Percentiles rank a stretch among this genome's conserved stretches.
Evolutionary conservation across 768 basidiomycete genomes (phyloP).

Genomic region (Rhodotorula sphaerocarpa): DNA sequence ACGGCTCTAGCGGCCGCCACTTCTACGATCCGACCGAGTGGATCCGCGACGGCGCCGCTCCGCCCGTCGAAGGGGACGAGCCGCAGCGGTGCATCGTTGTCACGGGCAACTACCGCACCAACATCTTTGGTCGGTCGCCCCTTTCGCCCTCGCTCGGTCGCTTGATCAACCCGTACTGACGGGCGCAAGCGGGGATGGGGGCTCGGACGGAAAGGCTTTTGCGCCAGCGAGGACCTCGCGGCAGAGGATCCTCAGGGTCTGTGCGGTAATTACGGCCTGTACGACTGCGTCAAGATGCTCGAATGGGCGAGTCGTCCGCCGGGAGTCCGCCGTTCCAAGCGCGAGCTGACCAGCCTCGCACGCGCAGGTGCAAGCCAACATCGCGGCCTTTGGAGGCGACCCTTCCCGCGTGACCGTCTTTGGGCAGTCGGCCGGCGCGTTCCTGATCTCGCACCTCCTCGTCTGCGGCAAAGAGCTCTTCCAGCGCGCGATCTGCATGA

Average conservation of each 20-base stretch:
- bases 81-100: conserved; percentile 35
- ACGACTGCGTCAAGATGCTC: conserved; percentile 24
- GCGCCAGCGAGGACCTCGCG: conserved; percentile 8
- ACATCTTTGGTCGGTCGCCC: conserved; percentile 2
- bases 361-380: conserved; percentile 41
- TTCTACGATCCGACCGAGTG: conserved; percentile 29
- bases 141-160: not conserved
- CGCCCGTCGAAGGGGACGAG: not conserved
- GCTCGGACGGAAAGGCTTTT: conserved; percentile 14
- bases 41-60: conserved; percentile 1
- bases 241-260: conserved; percentile 3
- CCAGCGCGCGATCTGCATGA: conserved; percentile 20
- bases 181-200: no score
- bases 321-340: no score
- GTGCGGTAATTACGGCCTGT: conserved; percentile 31
- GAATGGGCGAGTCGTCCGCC: conserved; percentile 37
- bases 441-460: conserved; percentile 44
- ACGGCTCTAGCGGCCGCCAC: conserved; percentile 14
- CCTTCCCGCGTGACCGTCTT: conserved; percentile 49
- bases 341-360: no score
- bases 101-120: conserved; percentile 23
- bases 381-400: conserved; percentile 42
- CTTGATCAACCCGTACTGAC: not conserved
- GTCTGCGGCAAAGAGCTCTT: conserved; percentile 27
- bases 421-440: conserved; percentile 55